These are phyloP conservation scores for Paraphoma sp. DNA, from an alignment of 2,329 filamentous ascomycete genomes.

Conservation along the genomic window DNA sequence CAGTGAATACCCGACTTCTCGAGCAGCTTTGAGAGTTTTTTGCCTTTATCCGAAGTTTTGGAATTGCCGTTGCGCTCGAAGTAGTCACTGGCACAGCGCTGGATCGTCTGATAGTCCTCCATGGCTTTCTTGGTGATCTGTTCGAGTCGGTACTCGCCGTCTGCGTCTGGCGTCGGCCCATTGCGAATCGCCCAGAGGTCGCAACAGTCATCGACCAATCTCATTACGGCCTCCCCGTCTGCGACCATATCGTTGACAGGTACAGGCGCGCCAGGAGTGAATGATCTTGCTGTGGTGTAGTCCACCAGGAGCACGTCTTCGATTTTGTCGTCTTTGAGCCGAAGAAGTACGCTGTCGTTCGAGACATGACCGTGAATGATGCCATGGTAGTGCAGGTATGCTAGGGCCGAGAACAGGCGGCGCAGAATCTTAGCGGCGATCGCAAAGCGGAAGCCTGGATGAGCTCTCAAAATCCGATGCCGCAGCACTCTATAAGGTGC, in stretches of 20 bases:
- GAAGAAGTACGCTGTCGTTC: slow-evolving; percentile 14
- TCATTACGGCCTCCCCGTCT: slow-evolving; percentile 14
- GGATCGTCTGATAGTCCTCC: slow-evolving; percentile 10
- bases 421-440: slow-evolving; percentile 20
- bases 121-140: slow-evolving; percentile 8
- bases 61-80: slow-evolving; percentile 6
- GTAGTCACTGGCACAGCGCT: slow-evolving; percentile 13
- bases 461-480: slow-evolving; percentile 4
- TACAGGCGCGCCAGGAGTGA: slow-evolving; percentile 1
- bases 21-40: slow-evolving; percentile 8
- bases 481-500: slow-evolving; percentile 10
- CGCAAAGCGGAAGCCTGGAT: slow-evolving; percentile 18
- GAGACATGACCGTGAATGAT: slow-evolving; percentile 17
- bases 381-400: slow-evolving; percentile 19
- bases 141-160: slow-evolving; percentile 7
- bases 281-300: slow-evolving; percentile 10
- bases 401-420: slow-evolving; percentile 20
- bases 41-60: slow-evolving; percentile 5
- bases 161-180: slow-evolving; percentile 6
- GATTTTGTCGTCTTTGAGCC: slow-evolving; percentile 4
- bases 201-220: slow-evolving; percentile 23
- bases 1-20: slow-evolving; percentile 6
- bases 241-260: slow-evolving; percentile 12
- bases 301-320: slow-evolving; percentile 19
- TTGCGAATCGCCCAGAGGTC: slow-evolving; percentile 25